Evolutionary conservation across 1,284 basidiomycete genomes (phyloP).

Genomic region (Neotropicomus parvogracilis): DNA sequence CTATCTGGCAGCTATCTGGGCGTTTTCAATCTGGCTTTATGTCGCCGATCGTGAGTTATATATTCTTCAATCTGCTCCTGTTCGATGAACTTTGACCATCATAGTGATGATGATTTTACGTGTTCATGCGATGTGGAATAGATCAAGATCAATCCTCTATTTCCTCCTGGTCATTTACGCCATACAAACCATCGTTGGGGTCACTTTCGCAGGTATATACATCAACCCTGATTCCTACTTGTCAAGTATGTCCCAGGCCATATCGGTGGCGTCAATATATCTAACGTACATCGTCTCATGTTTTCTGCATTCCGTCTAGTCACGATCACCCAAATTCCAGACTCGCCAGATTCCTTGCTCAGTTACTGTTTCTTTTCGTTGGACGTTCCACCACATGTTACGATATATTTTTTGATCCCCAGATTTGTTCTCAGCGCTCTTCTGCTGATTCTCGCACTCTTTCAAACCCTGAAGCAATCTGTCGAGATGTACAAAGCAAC

Average conservation of each 20-base stretch:
- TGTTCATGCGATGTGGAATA: conserved; percentile 1
- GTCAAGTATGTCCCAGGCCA: background rate
- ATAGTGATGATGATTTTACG: conserved; percentile 20
- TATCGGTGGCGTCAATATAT: background rate
- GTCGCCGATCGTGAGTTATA: background rate
- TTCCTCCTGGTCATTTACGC: background rate
- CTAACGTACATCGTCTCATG: background rate
- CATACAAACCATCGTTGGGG: background rate
- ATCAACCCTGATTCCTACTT: background rate
- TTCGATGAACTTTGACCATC: too few relatives aligned
- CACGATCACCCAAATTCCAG: background rate
- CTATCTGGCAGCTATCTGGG: background rate
- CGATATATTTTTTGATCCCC: background rate
- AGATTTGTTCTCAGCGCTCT: conserved; percentile 1
- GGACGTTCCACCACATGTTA: background rate
- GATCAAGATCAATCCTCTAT: conserved; percentile 8
- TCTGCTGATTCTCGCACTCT: background rate
- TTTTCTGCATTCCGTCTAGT: background rate
- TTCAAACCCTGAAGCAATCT: background rate
- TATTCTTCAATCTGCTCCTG: background rate
- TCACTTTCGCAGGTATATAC: background rate
- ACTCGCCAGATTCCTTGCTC: background rate
- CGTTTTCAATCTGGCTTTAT: background rate
- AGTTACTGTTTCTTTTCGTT: too few relatives aligned
- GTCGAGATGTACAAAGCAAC: background rate